Evolutionary conservation across 1,284 basidiomycete species (phyloP).

Genomic region (Porogramme epimiltina): DNA sequence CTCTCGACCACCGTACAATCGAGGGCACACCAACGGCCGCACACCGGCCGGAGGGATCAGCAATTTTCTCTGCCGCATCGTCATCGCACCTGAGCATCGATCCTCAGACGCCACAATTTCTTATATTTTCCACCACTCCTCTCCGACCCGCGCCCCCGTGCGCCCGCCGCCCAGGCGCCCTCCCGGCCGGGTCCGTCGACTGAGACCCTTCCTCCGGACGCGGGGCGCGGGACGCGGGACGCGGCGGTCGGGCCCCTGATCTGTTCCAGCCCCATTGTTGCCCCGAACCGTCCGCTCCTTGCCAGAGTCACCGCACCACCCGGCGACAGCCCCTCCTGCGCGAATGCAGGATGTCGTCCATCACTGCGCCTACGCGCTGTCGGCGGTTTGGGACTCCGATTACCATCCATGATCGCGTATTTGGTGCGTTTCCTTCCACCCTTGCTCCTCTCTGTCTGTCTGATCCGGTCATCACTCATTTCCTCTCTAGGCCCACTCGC

Average conservation of each 20-base stretch:
- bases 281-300: neutral
- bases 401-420: constrained; percentile 10
- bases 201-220: neutral
- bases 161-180: too few relatives aligned
- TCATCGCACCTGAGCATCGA: neutral
- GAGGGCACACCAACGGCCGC: too few relatives aligned
- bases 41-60: neutral
- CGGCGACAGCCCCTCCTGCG: neutral
- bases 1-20: neutral
- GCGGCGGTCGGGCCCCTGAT: too few relatives aligned
- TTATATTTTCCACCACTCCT: too few relatives aligned
- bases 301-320: too few relatives aligned
- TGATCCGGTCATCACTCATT: constrained; percentile 2
- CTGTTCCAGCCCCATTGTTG: neutral
- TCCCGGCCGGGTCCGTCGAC: too few relatives aligned
- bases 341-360: constrained; percentile 9
- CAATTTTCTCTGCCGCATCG: neutral
- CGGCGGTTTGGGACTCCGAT: neutral
- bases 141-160: too few relatives aligned
- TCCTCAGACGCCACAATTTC: neutral
- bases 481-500: constrained; percentile 8
- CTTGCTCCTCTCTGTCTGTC: constrained; percentile 2
- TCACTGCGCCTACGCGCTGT: constrained; percentile 10
- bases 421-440: constrained; percentile 8
- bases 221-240: too few relatives aligned